Evolutionary conservation across 768 basidiomycete genomes (phyloP).

Genomic region (Suillus subalutaceus): DNA sequence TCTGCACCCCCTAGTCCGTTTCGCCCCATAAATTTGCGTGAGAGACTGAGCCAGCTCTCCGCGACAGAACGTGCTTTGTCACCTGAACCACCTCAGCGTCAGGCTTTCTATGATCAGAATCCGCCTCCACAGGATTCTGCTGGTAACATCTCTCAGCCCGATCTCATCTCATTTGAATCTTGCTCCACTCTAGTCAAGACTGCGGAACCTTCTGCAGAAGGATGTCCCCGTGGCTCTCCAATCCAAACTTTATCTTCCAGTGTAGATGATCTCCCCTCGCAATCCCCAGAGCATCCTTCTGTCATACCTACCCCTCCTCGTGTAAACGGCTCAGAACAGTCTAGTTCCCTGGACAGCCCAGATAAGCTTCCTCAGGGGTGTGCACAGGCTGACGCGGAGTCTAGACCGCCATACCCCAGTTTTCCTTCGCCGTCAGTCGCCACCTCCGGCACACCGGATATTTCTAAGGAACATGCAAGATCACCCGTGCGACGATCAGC

Average conservation of each 20-base stretch:
- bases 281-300: constrained; percentile 20
- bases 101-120: background rate
- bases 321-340: constrained; percentile 10
- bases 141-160: constrained; percentile 24
- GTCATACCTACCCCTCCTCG: constrained; percentile 3
- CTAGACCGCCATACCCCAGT: background rate
- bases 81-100: constrained; percentile 9
- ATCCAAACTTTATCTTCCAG: constrained; percentile 20
- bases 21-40: constrained; percentile 34
- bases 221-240: constrained; percentile 7
- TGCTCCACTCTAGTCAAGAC: constrained; percentile 33
- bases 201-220: constrained; percentile 6
- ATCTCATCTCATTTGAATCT: constrained; percentile 48
- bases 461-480: background rate
- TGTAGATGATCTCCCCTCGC: constrained; percentile 27
- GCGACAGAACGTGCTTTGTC: constrained; percentile 10
- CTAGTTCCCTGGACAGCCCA: constrained; percentile 8
- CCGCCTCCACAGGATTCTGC: constrained; percentile 5
- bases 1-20: constrained; percentile 34
- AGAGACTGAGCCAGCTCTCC: constrained; percentile 26
- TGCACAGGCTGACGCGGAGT: background rate
- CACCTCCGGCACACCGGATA: constrained; percentile 7
- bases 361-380: constrained; percentile 5
- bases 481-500: constrained; percentile 42
- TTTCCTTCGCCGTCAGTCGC: constrained; percentile 10